Conservation (phyloP, 1,284 basidiomycete species). For the Naganishia sp. region DNA sequence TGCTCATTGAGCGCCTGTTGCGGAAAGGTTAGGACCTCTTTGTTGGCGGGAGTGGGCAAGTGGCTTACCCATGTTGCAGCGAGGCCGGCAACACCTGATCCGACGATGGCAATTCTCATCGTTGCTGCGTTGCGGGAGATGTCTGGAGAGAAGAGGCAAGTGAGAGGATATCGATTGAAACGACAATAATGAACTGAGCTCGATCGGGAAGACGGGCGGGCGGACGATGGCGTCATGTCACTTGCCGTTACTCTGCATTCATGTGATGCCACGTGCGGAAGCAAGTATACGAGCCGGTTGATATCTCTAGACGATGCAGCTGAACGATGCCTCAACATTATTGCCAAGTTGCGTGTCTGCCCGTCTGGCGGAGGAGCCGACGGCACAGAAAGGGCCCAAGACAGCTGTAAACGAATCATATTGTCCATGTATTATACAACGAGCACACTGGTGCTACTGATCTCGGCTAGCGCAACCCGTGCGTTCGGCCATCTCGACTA, state of each 20-base stretch:
- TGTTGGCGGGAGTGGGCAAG: background rate
- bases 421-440: background rate
- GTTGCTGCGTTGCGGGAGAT: background rate
- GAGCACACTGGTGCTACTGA: background rate
- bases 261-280: background rate
- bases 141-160: background rate
- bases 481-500: conserved; percentile 6
- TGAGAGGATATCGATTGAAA: no score
- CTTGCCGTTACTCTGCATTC: background rate
- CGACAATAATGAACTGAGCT: background rate
- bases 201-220: background rate
- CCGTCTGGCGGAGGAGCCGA: no score
- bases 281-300: no score
- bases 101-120: conserved; percentile 69
- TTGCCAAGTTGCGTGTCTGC: no score
- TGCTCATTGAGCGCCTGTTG: conserved; percentile 69
- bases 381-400: no score
- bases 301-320: no score
- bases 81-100: conserved; percentile 75
- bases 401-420: no score
- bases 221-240: background rate
- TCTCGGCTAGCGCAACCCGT: background rate
- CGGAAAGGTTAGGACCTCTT: background rate
- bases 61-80: conserved; percentile 71
- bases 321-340: no score